These are phyloP conservation scores for Carpinus viminea DNA, from an alignment of 306 rosid species.

Conservation along the genomic window DNA sequence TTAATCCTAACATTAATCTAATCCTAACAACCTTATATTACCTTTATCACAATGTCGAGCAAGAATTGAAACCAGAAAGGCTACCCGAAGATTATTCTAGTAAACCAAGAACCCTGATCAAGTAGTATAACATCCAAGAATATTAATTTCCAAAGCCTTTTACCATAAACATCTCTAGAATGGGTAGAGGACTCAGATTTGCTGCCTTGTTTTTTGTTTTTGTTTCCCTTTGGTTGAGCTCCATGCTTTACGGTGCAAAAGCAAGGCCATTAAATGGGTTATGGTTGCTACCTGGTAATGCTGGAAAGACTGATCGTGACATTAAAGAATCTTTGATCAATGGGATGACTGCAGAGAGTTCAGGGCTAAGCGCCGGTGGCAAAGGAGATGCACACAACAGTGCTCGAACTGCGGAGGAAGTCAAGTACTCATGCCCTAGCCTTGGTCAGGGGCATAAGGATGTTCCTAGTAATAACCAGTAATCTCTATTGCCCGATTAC, in stretches of 20 bases:
- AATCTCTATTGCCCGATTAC: slow-evolving; percentile 12
- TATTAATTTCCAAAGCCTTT: too few relatives aligned
- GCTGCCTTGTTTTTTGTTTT: slow-evolving; percentile 24
- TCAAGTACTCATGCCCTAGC: slow-evolving; percentile 38
- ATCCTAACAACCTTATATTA: too few relatives aligned
- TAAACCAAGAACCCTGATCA: too few relatives aligned
- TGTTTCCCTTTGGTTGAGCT: slow-evolving; percentile 22
- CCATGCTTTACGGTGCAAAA: slow-evolving; percentile 1
- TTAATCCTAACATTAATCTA: too few relatives aligned
- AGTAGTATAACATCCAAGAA: too few relatives aligned
- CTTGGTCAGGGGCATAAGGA: slow-evolving; percentile 41
- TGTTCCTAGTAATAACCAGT: too few relatives aligned
- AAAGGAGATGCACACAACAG: slow-evolving; percentile 9
- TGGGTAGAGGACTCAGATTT: slow-evolving; percentile 39
- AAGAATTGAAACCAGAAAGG: too few relatives aligned
- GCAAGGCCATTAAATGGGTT: slow-evolving; percentile 38
- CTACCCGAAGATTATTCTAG: too few relatives aligned
- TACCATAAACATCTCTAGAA: not conserved
- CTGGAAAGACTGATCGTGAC: not conserved
- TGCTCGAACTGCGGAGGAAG: not conserved
- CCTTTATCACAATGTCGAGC: too few relatives aligned
- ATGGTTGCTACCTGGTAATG: slow-evolving; percentile 5
- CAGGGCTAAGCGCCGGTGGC: slow-evolving; percentile 8
- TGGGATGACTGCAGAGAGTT: slow-evolving; percentile 9
- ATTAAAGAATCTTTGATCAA: slow-evolving; percentile 11